phyloP scores from a whole-genome alignment of 1,139 yeast species.

The Scheffersomyces parashehatae region DNA sequence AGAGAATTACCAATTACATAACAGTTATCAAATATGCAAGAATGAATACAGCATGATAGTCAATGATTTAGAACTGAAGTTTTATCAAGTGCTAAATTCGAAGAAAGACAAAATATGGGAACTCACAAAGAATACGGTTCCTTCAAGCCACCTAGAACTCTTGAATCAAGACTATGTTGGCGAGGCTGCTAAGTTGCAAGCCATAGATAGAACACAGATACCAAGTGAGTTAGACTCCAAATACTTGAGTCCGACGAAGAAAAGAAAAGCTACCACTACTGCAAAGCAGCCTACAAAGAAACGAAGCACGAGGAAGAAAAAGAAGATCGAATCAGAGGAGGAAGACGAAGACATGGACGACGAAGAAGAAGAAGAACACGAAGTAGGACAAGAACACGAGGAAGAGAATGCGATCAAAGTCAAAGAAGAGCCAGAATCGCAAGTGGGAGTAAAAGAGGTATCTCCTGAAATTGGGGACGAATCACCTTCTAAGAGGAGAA shows the following conservation, averaged over 20 bases:
- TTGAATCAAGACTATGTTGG: constrained; percentile 24
- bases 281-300: background rate
- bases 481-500: too few relatives aligned
- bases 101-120: constrained; percentile 41
- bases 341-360: constrained; percentile 2
- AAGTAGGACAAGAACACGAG: constrained; percentile 5
- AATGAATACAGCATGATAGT: constrained; percentile 28
- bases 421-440: background rate
- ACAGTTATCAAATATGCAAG: constrained; percentile 18
- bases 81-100: constrained; percentile 34
- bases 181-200: constrained; percentile 20
- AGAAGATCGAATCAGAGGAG: constrained; percentile 1
- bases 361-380: constrained; percentile 5
- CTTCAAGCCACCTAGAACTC: constrained; percentile 14
- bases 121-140: constrained; percentile 16
- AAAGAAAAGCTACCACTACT: background rate
- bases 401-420: background rate
- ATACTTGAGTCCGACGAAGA: constrained; percentile 9
- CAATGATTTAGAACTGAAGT: constrained; percentile 37
- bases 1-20: constrained; percentile 13
- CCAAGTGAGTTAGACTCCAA: constrained; percentile 20
- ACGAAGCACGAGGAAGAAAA: constrained; percentile 3
- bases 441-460: too few relatives aligned
- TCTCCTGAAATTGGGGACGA: background rate
- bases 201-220: constrained; percentile 18